Conservation (phyloP, 139 green algal species). For the Closterium sp. region DNA sequence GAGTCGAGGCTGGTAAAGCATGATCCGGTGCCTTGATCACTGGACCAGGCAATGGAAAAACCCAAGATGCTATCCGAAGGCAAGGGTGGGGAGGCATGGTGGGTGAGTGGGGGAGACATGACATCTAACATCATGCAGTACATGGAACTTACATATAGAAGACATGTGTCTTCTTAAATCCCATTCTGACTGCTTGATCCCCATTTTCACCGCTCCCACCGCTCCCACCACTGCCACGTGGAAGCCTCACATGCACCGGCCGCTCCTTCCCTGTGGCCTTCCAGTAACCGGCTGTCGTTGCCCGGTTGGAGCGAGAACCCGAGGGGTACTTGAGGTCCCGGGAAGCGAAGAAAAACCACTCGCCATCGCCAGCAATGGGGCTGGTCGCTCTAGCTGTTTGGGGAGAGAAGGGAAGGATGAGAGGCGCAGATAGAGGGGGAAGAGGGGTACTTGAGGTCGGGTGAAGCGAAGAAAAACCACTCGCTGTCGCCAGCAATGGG, state of each 20-base stretch:
- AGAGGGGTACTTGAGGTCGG: background rate
- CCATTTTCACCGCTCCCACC: background rate
- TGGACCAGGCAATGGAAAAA: no score
- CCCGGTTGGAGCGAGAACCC: slow-evolving; percentile 8
- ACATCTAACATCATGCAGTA: no score
- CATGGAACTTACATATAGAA: background rate
- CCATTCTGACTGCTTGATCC: background rate
- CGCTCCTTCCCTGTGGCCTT: slow-evolving; percentile 35
- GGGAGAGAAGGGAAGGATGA: background rate
- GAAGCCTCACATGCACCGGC: background rate
- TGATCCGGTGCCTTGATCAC: no score
- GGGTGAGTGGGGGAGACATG: no score
- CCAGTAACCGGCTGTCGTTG: slow-evolving; percentile 30
- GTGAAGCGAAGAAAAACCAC: background rate
- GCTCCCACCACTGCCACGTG: background rate
- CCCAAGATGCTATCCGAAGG: no score
- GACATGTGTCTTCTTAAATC: slow-evolving; percentile 37
- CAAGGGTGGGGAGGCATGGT: no score
- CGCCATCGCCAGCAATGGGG: background rate
- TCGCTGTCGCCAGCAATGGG: background rate
- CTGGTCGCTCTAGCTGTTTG: background rate
- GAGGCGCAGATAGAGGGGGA: background rate
- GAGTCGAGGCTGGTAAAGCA: no score
- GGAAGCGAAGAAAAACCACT: slow-evolving; percentile 37
- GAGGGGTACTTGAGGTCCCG: slow-evolving; percentile 39